A percentile compares a stretch with the other conserved stretches of the same genome.
phyloP scores from a whole-genome alignment of 441 rosid genomes.

The Syzygium syzygioides region DNA sequence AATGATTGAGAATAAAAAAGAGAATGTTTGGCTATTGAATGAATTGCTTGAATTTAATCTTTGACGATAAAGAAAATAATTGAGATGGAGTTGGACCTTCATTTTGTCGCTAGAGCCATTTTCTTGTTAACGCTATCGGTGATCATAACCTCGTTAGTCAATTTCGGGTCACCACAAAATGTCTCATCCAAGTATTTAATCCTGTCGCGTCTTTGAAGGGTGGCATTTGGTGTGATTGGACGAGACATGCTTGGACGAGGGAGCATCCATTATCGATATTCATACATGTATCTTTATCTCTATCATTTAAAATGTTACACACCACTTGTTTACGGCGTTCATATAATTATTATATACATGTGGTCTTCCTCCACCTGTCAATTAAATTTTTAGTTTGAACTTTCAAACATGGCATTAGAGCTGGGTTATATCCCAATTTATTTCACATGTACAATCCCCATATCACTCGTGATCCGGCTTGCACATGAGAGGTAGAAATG shows the following conservation, averaged over 20 bases:
- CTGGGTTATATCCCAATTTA: background rate
- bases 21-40: background rate
- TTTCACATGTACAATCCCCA: background rate
- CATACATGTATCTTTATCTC: background rate
- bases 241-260: background rate
- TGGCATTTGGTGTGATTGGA: background rate
- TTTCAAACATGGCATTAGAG: background rate
- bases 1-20: background rate
- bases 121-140: background rate
- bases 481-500: background rate
- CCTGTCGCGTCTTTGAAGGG: background rate
- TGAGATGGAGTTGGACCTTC: background rate
- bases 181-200: background rate
- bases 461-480: background rate
- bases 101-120: background rate
- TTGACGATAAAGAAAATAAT: background rate
- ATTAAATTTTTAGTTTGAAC: background rate
- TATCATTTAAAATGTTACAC: background rate
- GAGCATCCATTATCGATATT: background rate
- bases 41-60: background rate
- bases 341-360: background rate
- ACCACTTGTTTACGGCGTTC: background rate
- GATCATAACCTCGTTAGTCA: background rate
- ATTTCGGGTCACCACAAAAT: background rate
- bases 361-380: rapidly evolving